Evolutionary conservation across 2,329 filamentous ascomycete species (phyloP), one percentile per base, ranked within the genome.

Genomic region (Tolypocladium guangdongense): DNA sequence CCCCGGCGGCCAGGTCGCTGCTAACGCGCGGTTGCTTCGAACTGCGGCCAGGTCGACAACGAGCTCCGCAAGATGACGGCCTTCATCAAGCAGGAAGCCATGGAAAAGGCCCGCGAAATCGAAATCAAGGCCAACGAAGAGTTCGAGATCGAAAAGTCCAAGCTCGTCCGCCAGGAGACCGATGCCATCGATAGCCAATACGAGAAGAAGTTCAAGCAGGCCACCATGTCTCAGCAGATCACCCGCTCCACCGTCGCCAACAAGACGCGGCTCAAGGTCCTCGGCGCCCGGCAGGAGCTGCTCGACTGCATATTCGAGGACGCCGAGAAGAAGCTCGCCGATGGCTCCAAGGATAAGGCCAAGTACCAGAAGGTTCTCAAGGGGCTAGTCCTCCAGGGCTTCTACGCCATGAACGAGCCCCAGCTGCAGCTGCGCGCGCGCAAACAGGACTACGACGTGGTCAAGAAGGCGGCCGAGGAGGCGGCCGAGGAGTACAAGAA

Each of bases 21-120:
- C 47, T 45, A 35, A 50, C n/a, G 24, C 12, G 38, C 30, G 51
- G 36, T 36, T 30, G 32, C 24, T 43, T 14, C 46, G 49, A 18
- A 35, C 35, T 57, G 35, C 49, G 38, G 33, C 32, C 71, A 97
- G 90, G 93, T 99, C 81, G 86, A 88, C 75, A 86, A 89, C 75
- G 93, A 99, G 84, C 88, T 99, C 75, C 91, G 89, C 81, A 99
- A 99, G 83, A 99, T 99, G 93, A 97, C 93, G 56, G 92, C 91
- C 69, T 99, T 99, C 83, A 99, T 99, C 84, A 89, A 90, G 73
- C 93, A 97, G 77, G 93, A 99, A 78, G 93, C 93, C 55, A 82
- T 87, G 67, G 93, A 99, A 71, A 99, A 99, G 76, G 90, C 90
- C 65, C 88, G 88, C 69, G 93, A 99, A 75, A 97, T 99, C 73